Base-by-base conservation (phyloP, 2,329 filamentous ascomycete species). In the Claviceps quebecensis region DNA sequence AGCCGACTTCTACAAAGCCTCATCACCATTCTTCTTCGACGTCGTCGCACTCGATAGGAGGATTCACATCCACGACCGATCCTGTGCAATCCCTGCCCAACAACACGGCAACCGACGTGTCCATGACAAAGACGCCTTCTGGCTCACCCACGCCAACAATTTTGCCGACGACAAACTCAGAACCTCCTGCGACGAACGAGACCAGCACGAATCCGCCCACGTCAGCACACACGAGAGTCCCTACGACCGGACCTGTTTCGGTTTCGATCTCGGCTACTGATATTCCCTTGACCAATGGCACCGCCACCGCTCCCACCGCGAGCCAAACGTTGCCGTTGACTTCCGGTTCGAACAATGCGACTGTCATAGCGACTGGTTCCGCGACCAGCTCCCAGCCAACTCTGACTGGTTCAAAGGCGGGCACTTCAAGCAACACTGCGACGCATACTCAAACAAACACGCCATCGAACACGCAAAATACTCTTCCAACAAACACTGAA, bases 391-490 rank as follows among this genome's bases (percentile, higher is more conserved):
- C 23, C 7, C 17, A 44, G 43, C 34, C 49, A 13, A 49, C 40
- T 22, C 26, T 17, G n/a, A 17, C 34, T 9, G n/a, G 2, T 13
- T 22, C 46, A 4, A 44, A 7, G 16, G 56, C 59, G 23, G 62
- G 58, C 16, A 56, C 55, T 22, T 56, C 59, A 17, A 63, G 29
- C 29, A 11, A 34, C 9, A 34, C 29, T 34, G 29, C 29, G 29
- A 9, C 9, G 29, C 29, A 34, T 34, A 34, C 29, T 11, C 29
- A 11, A 34, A 4, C 29, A 34, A 34, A 34, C 9, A 34, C 8
- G 9, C 29, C 29, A 11, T 34, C 29, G 29, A 34, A 34, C 29
- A 11, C 29, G 29, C 29, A 40, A 17, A 40, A n/a, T 8, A 9
- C 14, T 17, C 8, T 17, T 19, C 16, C 58, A 8, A 55, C 54